phyloP scores from a whole-genome alignment of 352 stramenopile genomes.

The Elongisporangium prolatum region DNA sequence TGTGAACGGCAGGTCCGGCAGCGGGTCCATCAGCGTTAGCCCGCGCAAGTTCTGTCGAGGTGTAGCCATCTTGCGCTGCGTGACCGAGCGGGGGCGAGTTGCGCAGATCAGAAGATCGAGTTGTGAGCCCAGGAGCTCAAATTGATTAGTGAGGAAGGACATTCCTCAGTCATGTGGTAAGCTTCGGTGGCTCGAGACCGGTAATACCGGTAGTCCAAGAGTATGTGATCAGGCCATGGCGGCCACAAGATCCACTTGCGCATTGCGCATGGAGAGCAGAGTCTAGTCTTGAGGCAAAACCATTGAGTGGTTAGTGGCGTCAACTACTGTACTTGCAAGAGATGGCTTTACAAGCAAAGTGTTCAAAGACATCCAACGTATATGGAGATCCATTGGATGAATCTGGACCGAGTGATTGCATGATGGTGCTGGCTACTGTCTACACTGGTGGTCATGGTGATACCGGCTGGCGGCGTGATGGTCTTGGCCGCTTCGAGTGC shows the following conservation, averaged over 20 bases:
- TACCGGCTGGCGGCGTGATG: too few species aligned
- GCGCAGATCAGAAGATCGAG: not conserved
- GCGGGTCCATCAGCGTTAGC: slow-evolving; percentile 48
- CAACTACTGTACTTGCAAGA: too few species aligned
- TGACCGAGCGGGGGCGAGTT: not conserved
- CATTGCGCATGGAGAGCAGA: not conserved
- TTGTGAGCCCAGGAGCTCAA: not conserved
- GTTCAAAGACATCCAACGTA: too few species aligned
- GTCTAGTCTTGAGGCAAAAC: not conserved
- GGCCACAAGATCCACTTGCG: not conserved
- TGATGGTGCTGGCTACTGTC: too few species aligned
- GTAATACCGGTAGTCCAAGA: not conserved
- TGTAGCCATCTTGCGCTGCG: not conserved
- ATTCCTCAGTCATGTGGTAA: not conserved
- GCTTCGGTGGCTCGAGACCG: not conserved
- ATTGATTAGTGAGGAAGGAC: not conserved
- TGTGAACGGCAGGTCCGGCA: slow-evolving; percentile 57
- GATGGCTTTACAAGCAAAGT: too few species aligned
- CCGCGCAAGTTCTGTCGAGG: slow-evolving; percentile 24
- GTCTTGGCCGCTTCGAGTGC: too few species aligned
- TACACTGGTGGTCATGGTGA: too few species aligned
- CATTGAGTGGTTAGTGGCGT: not conserved
- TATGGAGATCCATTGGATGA: too few species aligned
- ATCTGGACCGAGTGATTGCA: too few species aligned
- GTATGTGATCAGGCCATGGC: too few species aligned